These are phyloP conservation scores for Lactarius sanguifluus DNA, from an alignment of 768 basidiomycete genomes.

Conservation along the genomic window DNA sequence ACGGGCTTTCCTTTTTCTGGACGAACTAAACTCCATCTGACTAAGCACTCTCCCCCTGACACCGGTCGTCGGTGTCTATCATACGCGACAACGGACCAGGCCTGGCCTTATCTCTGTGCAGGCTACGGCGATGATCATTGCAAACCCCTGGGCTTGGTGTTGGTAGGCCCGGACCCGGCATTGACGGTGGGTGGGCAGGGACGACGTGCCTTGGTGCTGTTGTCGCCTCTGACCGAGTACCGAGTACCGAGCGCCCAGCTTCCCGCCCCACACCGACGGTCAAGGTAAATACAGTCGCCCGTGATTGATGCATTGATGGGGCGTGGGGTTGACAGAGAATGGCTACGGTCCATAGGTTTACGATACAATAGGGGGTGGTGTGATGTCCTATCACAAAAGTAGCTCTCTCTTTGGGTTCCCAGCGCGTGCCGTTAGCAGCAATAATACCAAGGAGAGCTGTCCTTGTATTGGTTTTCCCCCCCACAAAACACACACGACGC, in stretches of 20 bases:
- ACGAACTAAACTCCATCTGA: slow-evolving; percentile 5
- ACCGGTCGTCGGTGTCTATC: not conserved
- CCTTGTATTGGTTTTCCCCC: not conserved
- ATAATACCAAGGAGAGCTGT: not conserved
- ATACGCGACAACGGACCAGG: not conserved
- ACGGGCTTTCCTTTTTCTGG: slow-evolving; percentile 3
- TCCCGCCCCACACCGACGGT: not conserved
- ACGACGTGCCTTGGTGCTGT: not conserved
- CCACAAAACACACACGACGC: not conserved
- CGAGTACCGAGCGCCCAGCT: not conserved
- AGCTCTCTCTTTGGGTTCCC: not conserved
- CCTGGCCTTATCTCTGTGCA: not conserved
- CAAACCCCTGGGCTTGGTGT: not conserved
- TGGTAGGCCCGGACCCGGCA: not conserved
- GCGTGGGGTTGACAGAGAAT: not conserved
- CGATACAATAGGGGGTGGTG: not conserved
- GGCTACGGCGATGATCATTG: not conserved
- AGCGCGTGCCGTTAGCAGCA: not conserved
- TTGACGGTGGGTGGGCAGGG: not conserved
- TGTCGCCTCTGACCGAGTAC: not conserved
- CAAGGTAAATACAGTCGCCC: not conserved
- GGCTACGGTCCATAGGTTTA: not conserved
- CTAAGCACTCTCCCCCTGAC: slow-evolving; percentile 10
- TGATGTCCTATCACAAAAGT: slow-evolving; percentile 6
- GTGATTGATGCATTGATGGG: slow-evolving; percentile 3